Evolutionary conservation across 257 asterid species (phyloP), one percentile per base, ranked within the genome.

Genomic region (Thymus mandschuricus): DNA sequence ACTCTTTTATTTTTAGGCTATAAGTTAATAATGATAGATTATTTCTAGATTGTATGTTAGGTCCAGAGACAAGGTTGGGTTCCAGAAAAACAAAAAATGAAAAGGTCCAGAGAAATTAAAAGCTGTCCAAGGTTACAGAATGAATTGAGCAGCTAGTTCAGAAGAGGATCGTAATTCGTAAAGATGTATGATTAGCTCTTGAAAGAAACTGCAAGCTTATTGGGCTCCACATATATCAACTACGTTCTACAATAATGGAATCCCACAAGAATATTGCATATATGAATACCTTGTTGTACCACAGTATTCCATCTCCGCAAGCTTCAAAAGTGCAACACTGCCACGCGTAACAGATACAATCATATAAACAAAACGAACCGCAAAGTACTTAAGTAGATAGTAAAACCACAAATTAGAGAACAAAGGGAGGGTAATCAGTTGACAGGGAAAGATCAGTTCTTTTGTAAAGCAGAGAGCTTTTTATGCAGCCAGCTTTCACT

Each of bases 301-400:
- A 78, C 82, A 88, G 75, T 92, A 92, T 65, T 87, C 98, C 97
- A 92, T 88, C 82, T 84, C 85, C n/a, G 95, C 96, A n/a, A 92
- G 96, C 87, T 83, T 92, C 85, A 88, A 55, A 44, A 92, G 49
- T 60, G 97, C 92, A 45, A 87, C 98, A 81, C 98, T 92, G 87
- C 73, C 30, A 79, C 11, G 61, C 6, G 44, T 44, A 64, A 64
- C 58, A 65, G 13, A 29, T 40, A 38, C 21, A 30, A 13, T 11
- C 34, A 64, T 31, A n/a, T 65, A 38, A 73, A 13, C 27, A 60
- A 51, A 12, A 59, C 5, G 34, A 54, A 78, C 11, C 48, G 43
- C 48, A 34, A 46, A 40, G 41, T 21, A 28, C 15, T 30, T 29
- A 21, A 5, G 8, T 6, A 45, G 8, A 29, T 64, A 64, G 41